Evolutionary conservation across 495 filamentous ascomycete genomes (phyloP).

Genomic region (Neurospora sp.): DNA sequence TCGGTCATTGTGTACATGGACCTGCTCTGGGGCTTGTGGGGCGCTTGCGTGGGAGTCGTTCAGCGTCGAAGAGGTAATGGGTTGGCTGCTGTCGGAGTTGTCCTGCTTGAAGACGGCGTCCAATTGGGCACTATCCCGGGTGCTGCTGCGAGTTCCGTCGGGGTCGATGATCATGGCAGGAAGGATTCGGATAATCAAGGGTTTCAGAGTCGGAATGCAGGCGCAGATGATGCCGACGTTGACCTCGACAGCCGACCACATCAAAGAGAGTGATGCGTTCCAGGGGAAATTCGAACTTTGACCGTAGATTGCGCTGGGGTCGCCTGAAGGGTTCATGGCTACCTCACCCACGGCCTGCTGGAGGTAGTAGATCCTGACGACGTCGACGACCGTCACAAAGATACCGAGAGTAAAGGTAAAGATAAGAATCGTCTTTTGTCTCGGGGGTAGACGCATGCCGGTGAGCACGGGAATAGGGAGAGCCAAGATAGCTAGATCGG

Average conservation of each 20-base stretch:
- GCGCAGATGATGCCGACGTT: constrained; percentile 81
- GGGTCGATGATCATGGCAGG: constrained; percentile 56
- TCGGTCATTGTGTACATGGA: not conserved
- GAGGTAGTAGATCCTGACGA: constrained; percentile 81
- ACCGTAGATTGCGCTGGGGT: constrained; percentile 22
- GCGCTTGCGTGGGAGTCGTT: not conserved
- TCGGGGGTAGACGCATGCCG: constrained; percentile 67
- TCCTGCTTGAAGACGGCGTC: not conserved
- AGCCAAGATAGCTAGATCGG: constrained; percentile 73
- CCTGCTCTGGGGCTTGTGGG: not conserved
- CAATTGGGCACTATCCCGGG: constrained; percentile 3
- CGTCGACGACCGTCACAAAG: constrained; percentile 81
- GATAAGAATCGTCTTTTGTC: constrained; percentile 76
- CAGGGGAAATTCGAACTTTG: constrained; percentile 39
- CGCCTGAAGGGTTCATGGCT: constrained; percentile 14
- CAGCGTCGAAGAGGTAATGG: not conserved
- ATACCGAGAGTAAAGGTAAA: constrained; percentile 74
- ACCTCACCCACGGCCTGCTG: constrained; percentile 51
- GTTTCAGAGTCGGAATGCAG: constrained; percentile 83
- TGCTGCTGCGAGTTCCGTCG: constrained; percentile 18
- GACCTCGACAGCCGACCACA: constrained; percentile 91
- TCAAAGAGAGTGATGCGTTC: constrained; percentile 75
- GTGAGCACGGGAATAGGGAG: constrained; percentile 85
- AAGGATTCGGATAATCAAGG: constrained; percentile 63
- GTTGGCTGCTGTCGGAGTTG: not conserved